Evolutionary conservation across 2,329 filamentous ascomycete genomes (phyloP).

Genomic region (Cadophora luteo-olivacea): DNA sequence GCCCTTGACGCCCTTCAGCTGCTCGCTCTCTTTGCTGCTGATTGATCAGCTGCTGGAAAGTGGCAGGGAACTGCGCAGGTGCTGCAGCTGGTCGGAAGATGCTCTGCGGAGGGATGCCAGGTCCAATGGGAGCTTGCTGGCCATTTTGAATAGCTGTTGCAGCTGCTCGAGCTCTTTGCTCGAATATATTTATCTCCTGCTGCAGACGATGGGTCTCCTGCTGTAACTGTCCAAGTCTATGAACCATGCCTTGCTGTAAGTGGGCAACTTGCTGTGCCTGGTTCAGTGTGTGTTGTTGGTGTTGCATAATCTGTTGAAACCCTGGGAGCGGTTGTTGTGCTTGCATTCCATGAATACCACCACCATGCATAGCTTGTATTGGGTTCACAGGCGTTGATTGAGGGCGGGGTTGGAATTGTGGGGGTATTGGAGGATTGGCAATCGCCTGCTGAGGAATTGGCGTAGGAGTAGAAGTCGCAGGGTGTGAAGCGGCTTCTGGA

Average conservation of each 20-base stretch:
- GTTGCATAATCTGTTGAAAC: slow-evolving; percentile 39
- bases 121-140: slow-evolving; percentile 22
- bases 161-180: slow-evolving; percentile 32
- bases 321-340: slow-evolving; percentile 38
- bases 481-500: slow-evolving; percentile 26
- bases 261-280: slow-evolving; percentile 17
- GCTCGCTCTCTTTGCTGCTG: slow-evolving; percentile 41
- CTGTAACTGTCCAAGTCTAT: slow-evolving; percentile 55
- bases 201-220: slow-evolving; percentile 52
- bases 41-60: slow-evolving; percentile 37
- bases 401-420: slow-evolving; percentile 30
- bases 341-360: slow-evolving; percentile 33
- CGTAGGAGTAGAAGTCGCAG: slow-evolving; percentile 11
- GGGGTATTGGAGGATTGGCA: slow-evolving; percentile 27
- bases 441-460: slow-evolving; percentile 19
- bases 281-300: slow-evolving; percentile 33
- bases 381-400: slow-evolving; percentile 35
- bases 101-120: slow-evolving; percentile 23
- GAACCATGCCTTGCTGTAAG: slow-evolving; percentile 13
- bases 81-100: slow-evolving; percentile 31
- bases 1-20: slow-evolving; percentile 36
- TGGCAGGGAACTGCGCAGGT: slow-evolving; percentile 28
- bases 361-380: slow-evolving; percentile 30
- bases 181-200: slow-evolving; percentile 44
- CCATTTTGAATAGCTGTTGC: slow-evolving; percentile 21